phyloP scores from a whole-genome alignment of 1,139 yeast species.

The Yamadazyma epiphylla region DNA sequence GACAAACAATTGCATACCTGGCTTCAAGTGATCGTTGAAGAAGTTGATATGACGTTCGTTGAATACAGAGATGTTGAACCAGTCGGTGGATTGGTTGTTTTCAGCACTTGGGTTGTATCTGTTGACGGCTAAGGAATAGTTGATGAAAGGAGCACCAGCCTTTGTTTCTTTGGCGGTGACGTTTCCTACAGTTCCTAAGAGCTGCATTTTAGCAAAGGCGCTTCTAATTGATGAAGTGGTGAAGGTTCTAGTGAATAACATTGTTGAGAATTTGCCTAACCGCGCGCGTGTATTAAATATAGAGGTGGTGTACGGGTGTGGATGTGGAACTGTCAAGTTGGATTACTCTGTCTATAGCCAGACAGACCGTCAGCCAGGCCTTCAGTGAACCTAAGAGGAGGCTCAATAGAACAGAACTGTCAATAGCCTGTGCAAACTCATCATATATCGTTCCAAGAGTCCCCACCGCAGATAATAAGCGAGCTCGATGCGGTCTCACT shows the following conservation, averaged over 20 bases:
- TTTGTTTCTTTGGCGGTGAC: conserved; percentile 36
- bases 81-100: conserved; percentile 31
- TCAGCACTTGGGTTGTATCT: conserved; percentile 30
- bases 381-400: no score
- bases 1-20: conserved; percentile 40
- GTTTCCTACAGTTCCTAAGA: conserved; percentile 41
- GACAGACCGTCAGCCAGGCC: no score
- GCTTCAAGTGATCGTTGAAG: conserved; percentile 37
- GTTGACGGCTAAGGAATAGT: conserved; percentile 44
- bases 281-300: no score
- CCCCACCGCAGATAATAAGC: conserved; percentile 29
- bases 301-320: no score
- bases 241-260: conserved; percentile 24
- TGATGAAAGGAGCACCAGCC: conserved; percentile 35
- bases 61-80: conserved; percentile 42
- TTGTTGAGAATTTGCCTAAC: no score
- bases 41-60: conserved; percentile 35
- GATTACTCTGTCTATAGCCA: no score
- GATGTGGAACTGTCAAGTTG: no score
- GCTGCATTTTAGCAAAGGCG: conserved; percentile 40
- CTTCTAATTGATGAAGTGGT: conserved; percentile 27
- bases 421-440: no score
- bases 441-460: conserved; percentile 24
- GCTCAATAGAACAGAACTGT: no score
- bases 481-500: conserved; percentile 19